Conservation (phyloP, 768 basidiomycete genomes). For the Hygrophoropsis aurantiaca region DNA sequence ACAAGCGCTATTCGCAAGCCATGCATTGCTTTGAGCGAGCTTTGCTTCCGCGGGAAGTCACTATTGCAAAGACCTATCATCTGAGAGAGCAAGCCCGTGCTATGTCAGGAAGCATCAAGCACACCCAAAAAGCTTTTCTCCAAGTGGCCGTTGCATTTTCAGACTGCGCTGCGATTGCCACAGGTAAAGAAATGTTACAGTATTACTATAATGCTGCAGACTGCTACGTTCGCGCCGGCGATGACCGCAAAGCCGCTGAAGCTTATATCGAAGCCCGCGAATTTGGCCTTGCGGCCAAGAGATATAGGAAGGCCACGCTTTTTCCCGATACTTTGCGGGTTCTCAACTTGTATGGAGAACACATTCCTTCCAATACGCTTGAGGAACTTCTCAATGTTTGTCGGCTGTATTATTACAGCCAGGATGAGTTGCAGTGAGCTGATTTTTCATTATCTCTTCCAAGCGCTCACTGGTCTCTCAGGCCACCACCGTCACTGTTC, state of each 20-base stretch:
- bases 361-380: slow-evolving; percentile 31
- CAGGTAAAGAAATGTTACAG: slow-evolving; percentile 25
- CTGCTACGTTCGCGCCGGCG: slow-evolving; percentile 42
- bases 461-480: slow-evolving; percentile 20
- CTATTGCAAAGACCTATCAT: slow-evolving; percentile 51
- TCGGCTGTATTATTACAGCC: slow-evolving; percentile 44
- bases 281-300: slow-evolving; percentile 42
- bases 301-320: slow-evolving; percentile 47
- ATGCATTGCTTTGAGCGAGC: slow-evolving; percentile 56
- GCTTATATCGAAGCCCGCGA: slow-evolving; percentile 42
- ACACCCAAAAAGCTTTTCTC: slow-evolving; percentile 37
- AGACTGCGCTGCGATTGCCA: slow-evolving; percentile 35
- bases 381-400: slow-evolving; percentile 44
- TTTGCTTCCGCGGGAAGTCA: slow-evolving; percentile 37
- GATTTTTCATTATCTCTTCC: background rate
- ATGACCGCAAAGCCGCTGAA: slow-evolving; percentile 43
- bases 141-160: slow-evolving; percentile 52
- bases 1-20: slow-evolving; percentile 47
- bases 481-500: slow-evolving; percentile 51
- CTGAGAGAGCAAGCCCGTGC: slow-evolving; percentile 51
- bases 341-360: slow-evolving; percentile 32
- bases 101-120: slow-evolving; percentile 22
- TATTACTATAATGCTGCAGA: slow-evolving; percentile 47
- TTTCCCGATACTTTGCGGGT: slow-evolving; percentile 57
- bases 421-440: slow-evolving; percentile 28